Base-by-base conservation (phyloP, 495 filamentous ascomycete species). In the Neurospora sublineolata region DNA sequence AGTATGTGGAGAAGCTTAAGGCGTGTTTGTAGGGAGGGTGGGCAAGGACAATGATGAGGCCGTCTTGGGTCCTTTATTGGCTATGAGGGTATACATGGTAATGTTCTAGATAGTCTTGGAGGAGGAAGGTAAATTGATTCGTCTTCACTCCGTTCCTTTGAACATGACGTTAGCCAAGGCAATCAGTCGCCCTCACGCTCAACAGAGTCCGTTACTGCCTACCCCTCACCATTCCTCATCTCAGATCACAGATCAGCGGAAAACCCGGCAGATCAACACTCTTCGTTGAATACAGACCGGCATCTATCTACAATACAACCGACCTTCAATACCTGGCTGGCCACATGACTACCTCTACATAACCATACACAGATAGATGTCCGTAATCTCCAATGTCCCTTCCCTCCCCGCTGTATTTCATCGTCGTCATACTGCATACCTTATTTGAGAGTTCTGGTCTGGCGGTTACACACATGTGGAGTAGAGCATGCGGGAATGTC, bases 1-100 rank as follows among this genome's bases (percentile, higher is more conserved):
- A 52, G 72, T 44, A 38, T 23, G 70, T 77, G 23, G 71, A 71
- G 42, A 72, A 70, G 40, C n/a, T 73, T 10, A 73, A 68, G 72
- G 42, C 5, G 38, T 6, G 72, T 23, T n/a, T 75, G 18, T 71
- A 20, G n/a, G 18, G 40, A 0, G 14, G 38, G 36, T 37, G 36
- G n/a, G 18, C 20, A 41, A 23, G 30, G n/a, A 38, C 11, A 14
- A 40, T 40, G 40, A 3, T 3, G 14, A 27, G 20, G n/a, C 16
- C 41, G 41, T 44, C 20, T 69, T 37, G 36, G 6, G 18, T 14
- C 4, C 16, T 8, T 37, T 16, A 6, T 36, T 40, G 41, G 41
- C 18, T 44, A 44, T 44, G 18, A 44, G 41, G 3, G 18, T 44
- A n/a, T 44, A 16, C 18, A 44, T 5, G 41, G 8, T 44, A 23